Conservation (phyloP, 1,284 basidiomycete genomes). For the Malassezia psittaci region DNA sequence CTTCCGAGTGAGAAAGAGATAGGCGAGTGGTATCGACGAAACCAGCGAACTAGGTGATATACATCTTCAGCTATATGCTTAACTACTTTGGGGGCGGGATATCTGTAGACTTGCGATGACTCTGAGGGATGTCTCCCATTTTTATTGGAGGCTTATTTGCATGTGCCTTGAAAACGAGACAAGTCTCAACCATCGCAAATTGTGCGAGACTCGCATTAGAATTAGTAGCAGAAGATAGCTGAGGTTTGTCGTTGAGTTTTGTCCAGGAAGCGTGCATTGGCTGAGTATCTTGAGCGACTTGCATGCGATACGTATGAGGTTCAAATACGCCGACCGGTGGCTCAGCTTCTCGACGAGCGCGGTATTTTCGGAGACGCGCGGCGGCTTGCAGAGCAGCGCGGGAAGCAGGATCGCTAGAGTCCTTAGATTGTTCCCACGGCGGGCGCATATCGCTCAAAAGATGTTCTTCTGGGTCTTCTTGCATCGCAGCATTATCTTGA, state of each 20-base stretch:
- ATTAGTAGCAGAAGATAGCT: background rate
- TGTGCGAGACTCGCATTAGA: background rate
- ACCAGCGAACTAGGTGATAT: background rate
- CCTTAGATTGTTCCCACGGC: constrained; percentile 29
- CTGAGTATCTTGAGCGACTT: constrained; percentile 30
- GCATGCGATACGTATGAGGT: constrained; percentile 36
- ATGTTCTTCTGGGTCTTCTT: constrained; percentile 25
- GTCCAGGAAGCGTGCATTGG: constrained; percentile 22
- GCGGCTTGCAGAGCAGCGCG: constrained; percentile 14
- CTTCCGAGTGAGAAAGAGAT: constrained; percentile 14
- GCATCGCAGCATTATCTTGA: constrained; percentile 17
- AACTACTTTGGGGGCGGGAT: no score
- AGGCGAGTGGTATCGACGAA: constrained; percentile 6
- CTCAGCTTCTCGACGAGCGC: constrained; percentile 21
- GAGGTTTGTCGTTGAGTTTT: constrained; percentile 15
- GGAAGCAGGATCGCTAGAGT: constrained; percentile 13
- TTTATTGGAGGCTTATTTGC: no score
- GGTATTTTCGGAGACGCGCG: constrained; percentile 10
- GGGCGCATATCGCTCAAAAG: constrained; percentile 28
- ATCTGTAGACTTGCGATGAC: no score
- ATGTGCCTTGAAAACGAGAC: no score
- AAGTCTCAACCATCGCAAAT: constrained; percentile 4
- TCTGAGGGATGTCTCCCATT: no score
- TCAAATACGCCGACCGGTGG: constrained; percentile 44
- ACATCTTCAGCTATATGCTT: no score